These are phyloP conservation scores for Keqinozyma sinolaborantium DNA, from an alignment of 1,139 yeast species.

Conservation along the genomic window DNA sequence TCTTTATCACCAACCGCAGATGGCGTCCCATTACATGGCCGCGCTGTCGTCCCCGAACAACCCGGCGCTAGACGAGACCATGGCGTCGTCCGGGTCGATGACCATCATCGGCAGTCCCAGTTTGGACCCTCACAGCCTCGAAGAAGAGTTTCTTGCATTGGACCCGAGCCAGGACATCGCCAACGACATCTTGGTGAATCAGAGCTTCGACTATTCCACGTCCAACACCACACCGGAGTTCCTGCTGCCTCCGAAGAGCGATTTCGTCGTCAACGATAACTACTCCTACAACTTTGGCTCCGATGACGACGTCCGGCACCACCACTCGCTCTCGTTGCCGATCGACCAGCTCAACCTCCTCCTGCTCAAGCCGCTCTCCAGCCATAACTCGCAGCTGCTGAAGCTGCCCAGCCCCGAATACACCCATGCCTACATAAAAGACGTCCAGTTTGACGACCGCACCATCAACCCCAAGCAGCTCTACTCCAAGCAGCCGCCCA, in stretches of 20 bases:
- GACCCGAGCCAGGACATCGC: not conserved
- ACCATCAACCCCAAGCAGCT: slow-evolving; percentile 36
- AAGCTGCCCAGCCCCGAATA: slow-evolving; percentile 13
- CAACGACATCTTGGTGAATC: not conserved
- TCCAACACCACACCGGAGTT: slow-evolving; percentile 11
- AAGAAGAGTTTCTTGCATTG: not conserved
- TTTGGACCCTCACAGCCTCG: not conserved
- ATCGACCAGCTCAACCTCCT: slow-evolving; percentile 21
- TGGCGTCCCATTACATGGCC: not conserved
- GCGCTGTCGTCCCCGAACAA: not conserved
- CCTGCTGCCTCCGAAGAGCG: slow-evolving; percentile 7
- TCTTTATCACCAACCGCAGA: not conserved
- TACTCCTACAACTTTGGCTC: slow-evolving; percentile 1
- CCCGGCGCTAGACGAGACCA: not conserved
- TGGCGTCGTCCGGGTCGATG: not conserved
- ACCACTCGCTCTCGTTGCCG: not conserved
- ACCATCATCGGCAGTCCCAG: not conserved
- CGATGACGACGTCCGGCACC: not conserved
- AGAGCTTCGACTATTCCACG: slow-evolving; percentile 1
- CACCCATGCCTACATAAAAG: slow-evolving; percentile 8
- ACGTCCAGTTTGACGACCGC: slow-evolving; percentile 14
- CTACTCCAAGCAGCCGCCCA: slow-evolving; percentile 5
- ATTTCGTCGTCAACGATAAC: slow-evolving; percentile 1
- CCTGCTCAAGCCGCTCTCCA: slow-evolving; percentile 15
- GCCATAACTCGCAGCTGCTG: slow-evolving; percentile 9